Conservation (phyloP, 306 rosid species). For the Vigna mungo region DNA sequence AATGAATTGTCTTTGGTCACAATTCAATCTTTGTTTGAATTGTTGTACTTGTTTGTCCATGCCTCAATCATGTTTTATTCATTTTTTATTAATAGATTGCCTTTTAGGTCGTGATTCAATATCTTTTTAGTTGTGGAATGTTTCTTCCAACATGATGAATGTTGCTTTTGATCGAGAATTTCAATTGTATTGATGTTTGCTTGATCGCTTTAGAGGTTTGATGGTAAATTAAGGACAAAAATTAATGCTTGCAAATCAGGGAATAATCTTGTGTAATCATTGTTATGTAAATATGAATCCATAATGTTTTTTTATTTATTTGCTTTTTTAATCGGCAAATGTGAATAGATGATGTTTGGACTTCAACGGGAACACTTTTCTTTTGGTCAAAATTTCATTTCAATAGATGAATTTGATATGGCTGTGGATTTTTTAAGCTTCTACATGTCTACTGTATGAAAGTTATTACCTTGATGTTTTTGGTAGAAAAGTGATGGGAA, state of each 20-base stretch:
- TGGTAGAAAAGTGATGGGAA: conserved; percentile 14
- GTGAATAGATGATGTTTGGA: conserved; percentile 28
- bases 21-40: conserved; percentile 36
- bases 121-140: neutral
- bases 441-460: conserved; percentile 20
- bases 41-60: conserved; percentile 24
- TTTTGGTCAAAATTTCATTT: conserved; percentile 23
- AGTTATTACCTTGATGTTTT: conserved; percentile 10
- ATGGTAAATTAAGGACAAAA: neutral
- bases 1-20: conserved; percentile 35
- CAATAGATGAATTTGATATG: conserved; percentile 27
- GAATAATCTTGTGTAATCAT: conserved; percentile 26
- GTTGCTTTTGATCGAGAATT: conserved; percentile 27
- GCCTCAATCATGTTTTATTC: conserved; percentile 19
- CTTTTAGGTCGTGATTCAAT: conserved; percentile 18
- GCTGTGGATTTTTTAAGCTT: conserved; percentile 17
- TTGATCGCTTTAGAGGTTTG: neutral
- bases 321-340: neutral
- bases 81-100: too few species aligned
- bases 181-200: conserved; percentile 1
- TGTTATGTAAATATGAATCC: conserved; percentile 22
- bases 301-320: too few species aligned
- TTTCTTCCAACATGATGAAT: conserved; percentile 12
- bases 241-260: conserved; percentile 17
- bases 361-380: conserved; percentile 30